Conservation (phyloP, 2,329 filamentous ascomycete genomes). For the Cyphellophora europaea region DNA sequence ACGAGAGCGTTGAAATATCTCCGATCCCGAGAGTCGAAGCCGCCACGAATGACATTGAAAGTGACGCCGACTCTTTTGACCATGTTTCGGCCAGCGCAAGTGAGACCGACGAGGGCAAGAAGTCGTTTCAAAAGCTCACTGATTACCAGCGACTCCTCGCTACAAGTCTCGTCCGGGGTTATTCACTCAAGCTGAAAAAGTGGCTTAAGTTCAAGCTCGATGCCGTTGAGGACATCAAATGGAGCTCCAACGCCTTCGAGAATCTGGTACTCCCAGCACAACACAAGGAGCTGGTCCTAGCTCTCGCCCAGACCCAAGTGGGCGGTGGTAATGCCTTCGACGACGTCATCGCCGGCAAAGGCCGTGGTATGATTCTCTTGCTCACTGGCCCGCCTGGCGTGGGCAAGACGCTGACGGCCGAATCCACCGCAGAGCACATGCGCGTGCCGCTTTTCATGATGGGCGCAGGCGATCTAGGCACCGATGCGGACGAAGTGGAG, state of each 20-base stretch:
- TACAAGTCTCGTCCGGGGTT: slow-evolving; percentile 36
- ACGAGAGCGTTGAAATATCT: no score
- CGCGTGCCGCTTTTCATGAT: slow-evolving; percentile 41
- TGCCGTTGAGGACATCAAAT: slow-evolving; percentile 32
- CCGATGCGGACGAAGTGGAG: slow-evolving; percentile 33
- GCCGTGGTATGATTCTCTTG: slow-evolving; percentile 42
- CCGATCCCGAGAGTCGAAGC: no score
- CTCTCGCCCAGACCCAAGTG: slow-evolving; percentile 35
- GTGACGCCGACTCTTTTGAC: no score
- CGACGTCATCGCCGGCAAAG: slow-evolving; percentile 44
- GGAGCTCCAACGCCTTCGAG: slow-evolving; percentile 36
- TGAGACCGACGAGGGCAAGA: no score
- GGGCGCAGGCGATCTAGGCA: slow-evolving; percentile 41
- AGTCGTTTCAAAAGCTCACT: no score
- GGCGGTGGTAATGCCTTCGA: slow-evolving; percentile 32
- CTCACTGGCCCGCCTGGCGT: slow-evolving; percentile 43
- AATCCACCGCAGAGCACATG: slow-evolving; percentile 42
- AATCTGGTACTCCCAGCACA: slow-evolving; percentile 37
- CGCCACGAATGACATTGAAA: no score
- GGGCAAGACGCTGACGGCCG: slow-evolving; percentile 45
- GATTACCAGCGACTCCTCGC: slow-evolving; percentile 32
- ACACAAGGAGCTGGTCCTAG: slow-evolving; percentile 40
- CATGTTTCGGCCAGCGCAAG: no score
- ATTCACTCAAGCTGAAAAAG: slow-evolving; percentile 34
- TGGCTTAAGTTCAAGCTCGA: slow-evolving; percentile 33